Base-by-base conservation (phyloP, 2,329 filamentous ascomycete species). In the Sclerotinia subarctica region DNA sequence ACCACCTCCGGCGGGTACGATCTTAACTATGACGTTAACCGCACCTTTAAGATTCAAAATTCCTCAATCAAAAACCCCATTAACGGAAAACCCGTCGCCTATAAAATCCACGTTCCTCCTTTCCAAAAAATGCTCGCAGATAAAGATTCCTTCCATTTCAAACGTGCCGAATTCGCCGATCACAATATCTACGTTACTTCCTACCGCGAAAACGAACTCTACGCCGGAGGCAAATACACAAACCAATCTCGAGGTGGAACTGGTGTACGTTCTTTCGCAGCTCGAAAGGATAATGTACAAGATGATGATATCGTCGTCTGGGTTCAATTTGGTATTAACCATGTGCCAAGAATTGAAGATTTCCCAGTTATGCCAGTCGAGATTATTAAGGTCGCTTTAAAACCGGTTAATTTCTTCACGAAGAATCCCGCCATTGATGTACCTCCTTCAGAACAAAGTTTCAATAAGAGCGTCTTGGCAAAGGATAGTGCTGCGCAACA, bases 311-410 rank as follows among this genome's bases (percentile, higher is more conserved):
- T 86, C 52, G 84, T 88, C 1, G 77, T 88, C 5, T 88, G 84
- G 84, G 81, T 86, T 24, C 83, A 85, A 3, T 83, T 83, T 73
- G 81, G 88, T 24, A 84, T 88, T 35, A 90, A 88, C 46, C 88
- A 90, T 71, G 85, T 88, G 35, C 86, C 87, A 0, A 80, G 87
- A 7, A 81, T 86, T 32, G 88, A 90, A 74, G 88, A 90, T 74
- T 90, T 89, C 78, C 88, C 88, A 0, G 85, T 90, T 52, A 90
- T 90, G 88, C 88, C 88, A 0, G 84, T 83, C 73, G 88, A 90
- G 77, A 83, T 79, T 19, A 75, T 84, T 21, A 80, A 80, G 72
- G 81, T 86, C 1, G 76, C 78, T 57, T 73, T 86, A 49, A 81
- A 83, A 71, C 83, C 84, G 0, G 81, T 80, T 5, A 84, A 85